Conservation (phyloP, 176 grass and related monocot species). For the Aegilops umbellulata region DNA sequence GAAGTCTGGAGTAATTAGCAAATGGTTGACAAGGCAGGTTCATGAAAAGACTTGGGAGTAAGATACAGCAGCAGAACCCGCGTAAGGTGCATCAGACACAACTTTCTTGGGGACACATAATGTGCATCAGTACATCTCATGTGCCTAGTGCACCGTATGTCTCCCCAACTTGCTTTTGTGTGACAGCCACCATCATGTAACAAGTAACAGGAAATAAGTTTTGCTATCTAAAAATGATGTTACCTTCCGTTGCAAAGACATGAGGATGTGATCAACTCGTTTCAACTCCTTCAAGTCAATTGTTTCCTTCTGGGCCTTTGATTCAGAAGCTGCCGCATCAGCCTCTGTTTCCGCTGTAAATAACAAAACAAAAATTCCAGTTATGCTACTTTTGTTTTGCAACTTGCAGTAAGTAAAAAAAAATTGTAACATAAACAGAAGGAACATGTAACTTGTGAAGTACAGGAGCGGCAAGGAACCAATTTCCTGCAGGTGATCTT, state of each 20-base stretch:
- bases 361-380: constrained; percentile 6
- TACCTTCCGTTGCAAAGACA: constrained; percentile 81
- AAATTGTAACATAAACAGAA: not conserved
- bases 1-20: not conserved
- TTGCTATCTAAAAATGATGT: not conserved
- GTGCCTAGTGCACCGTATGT: too few species aligned
- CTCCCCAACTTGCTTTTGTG: too few species aligned
- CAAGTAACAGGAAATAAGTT: not conserved
- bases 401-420: not conserved
- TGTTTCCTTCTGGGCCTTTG: constrained; percentile 73
- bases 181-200: not conserved
- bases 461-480: not conserved
- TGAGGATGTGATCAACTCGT: constrained; percentile 85
- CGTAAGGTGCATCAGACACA: too few species aligned
- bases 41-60: not conserved
- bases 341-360: constrained; percentile 66
- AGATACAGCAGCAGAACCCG: not conserved
- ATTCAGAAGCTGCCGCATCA: constrained; percentile 59
- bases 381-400: not conserved
- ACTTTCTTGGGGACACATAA: too few species aligned
- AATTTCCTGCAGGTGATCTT: constrained; percentile 14
- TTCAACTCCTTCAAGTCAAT: constrained; percentile 91
- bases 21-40: not conserved
- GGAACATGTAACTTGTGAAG: constrained; percentile 5
- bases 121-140: too few species aligned